Base-by-base conservation (phyloP, 768 basidiomycete species). In the Russula sp. region DNA sequence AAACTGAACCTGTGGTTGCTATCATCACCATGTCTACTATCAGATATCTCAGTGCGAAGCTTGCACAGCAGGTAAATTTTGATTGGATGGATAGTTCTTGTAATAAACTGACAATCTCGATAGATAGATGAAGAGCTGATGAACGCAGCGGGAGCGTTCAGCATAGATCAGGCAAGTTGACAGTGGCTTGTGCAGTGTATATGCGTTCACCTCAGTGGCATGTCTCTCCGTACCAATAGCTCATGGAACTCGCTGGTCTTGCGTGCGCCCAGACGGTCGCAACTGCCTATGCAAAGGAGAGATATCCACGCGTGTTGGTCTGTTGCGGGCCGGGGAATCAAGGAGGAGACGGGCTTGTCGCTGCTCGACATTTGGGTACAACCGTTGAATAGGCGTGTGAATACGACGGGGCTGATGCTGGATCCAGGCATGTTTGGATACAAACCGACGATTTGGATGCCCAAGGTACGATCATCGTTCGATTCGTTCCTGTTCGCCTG, bases 281-380 rank as follows among this genome's bases (percentile, higher is more conserved):
- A 7, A 87, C 79, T n/a, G 84, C 86, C 0, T 98, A 92, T 73
- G 79, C 78, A 46, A 84, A 81, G 34, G 83, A 86, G 3, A 81
- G 79, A 51, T 85, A 91, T 73, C 82, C 81, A 42, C 83, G 85
- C 13, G 92, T 98, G 7, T 79, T 98, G n/a, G 91, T 98, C 13
- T 94, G 92, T 71, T 98, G 95, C 73, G 97, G 97, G 20, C 95
- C 97, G 8, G 97, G 97, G 48, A 98, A 98, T 71, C 96, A 98
- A 79, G 93, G 94, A 1, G 97, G 97, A 14, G 97, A 99, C 76
- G 97, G 97, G 4, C 79, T 99, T 0, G 96, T 98, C 28, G 97
- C 97, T 32, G 97, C 97, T 49, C 81, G 96, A 50, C 97, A 99
- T 76, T 83, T 99, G 9, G 86, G 92, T 91, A 56, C 30, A 16